Conservation (phyloP, 345 rosid genomes). For the Citrus maxima region DNA sequence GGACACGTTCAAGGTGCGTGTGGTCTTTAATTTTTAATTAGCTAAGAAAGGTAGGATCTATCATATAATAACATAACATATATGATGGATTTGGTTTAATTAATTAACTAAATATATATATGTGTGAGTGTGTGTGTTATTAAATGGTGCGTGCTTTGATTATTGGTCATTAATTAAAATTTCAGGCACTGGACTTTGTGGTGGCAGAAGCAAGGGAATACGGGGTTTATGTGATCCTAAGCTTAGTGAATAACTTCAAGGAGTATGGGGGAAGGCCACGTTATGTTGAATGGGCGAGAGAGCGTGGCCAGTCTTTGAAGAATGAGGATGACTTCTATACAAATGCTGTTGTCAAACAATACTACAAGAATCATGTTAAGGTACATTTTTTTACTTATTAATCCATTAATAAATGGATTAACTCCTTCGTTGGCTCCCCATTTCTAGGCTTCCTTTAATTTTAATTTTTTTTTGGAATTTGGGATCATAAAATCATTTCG, state of each 20-base stretch:
- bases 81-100: too few relatives aligned
- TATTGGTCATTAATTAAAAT: neutral
- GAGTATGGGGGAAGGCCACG: conserved; percentile 60
- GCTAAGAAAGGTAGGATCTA: too few relatives aligned
- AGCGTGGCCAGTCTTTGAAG: conserved; percentile 29
- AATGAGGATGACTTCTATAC: conserved; percentile 65
- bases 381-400: conserved; percentile 19
- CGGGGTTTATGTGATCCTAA: conserved; percentile 48
- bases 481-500: too few relatives aligned
- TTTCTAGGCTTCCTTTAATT: too few relatives aligned
- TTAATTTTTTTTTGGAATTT: too few relatives aligned
- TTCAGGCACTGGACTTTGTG: conserved; percentile 75
- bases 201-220: conserved; percentile 56
- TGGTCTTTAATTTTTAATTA: too few relatives aligned
- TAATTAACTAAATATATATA: too few relatives aligned
- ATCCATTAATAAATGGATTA: too few relatives aligned
- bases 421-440: too few relatives aligned
- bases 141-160: too few relatives aligned
- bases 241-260: conserved; percentile 64
- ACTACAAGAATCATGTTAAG: conserved; percentile 67
- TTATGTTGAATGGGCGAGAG: conserved; percentile 69
- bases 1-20: conserved; percentile 48
- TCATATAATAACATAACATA: too few relatives aligned
- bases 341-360: conserved; percentile 41
- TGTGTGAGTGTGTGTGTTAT: too few relatives aligned